Evolutionary conservation across 2,329 filamentous ascomycete genomes (phyloP), one percentile per base, ranked within the genome.

Genomic region (Diaporthe citri): DNA sequence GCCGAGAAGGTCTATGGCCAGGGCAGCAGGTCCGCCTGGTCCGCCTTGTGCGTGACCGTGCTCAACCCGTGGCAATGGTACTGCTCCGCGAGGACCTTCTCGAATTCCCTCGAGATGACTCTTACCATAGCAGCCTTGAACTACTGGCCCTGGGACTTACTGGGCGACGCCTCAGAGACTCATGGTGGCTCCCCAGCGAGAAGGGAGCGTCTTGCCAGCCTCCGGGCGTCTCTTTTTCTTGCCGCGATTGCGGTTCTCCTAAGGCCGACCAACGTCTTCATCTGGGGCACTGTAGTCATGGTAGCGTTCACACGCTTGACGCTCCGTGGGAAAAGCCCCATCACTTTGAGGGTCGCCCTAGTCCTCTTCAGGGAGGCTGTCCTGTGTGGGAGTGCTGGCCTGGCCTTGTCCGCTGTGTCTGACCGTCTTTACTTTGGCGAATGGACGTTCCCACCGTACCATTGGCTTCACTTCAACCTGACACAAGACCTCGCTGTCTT

Each of bases 31-130:
- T 88, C 89, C 60, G 89, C 94, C 60, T 93, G 90, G 86, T 91
- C 93, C 77, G 90, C 93, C 79, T 87, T 97, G 60, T 88, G 90
- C 75, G 88, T 97, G 84, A 92, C 92, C 4, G 83, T 94, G 57
- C 86, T 92, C 80, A 97, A 92, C 83, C 95, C 97, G 9, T 99
- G 97, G 95, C 95, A 98, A 83, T 98, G 95, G 94, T 98, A 97
- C 84, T 97, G 93, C 84, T 97, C 95, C 1, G 96, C 95, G 0
- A 90, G 97, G 62, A 98, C 97, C 0, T 93, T 99, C 81, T 98
- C 96, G 72, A 99, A 99, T 85, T 97, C 93, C 71, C 87, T 98
- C 6, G 97, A 99, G 86, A 95, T 93, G n/a, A 94, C 94, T 0
- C 85, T 99, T 78, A 98, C 96, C 6, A 88, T 94, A 75, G 88